Conservation (phyloP, 2,329 filamentous ascomycete species). For the Lecanicillium sp. region DNA sequence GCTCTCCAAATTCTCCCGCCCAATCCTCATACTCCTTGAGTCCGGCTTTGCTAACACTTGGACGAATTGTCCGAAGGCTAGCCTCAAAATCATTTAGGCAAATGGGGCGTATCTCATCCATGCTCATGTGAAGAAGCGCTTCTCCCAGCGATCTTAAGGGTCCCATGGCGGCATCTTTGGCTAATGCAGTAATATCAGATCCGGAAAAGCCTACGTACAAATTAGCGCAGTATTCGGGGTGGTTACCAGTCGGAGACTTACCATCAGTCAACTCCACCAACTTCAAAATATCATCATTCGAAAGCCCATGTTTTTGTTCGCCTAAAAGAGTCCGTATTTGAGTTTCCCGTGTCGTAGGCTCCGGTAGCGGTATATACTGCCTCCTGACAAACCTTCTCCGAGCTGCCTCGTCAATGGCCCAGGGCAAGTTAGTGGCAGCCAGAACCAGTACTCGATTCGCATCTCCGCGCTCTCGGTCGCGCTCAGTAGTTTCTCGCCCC, state of each 20-base stretch:
- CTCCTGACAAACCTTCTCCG: slow-evolving; percentile 81
- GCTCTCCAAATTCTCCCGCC: slow-evolving; percentile 87
- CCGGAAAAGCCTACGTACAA: slow-evolving; percentile 77
- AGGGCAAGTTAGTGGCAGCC: slow-evolving; percentile 91
- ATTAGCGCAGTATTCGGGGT: slow-evolving; percentile 5
- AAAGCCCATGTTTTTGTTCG: slow-evolving; percentile 78
- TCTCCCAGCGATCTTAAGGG: slow-evolving; percentile 85
- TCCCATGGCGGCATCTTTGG: slow-evolving; percentile 97
- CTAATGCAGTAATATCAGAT: slow-evolving; percentile 90
- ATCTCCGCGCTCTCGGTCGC: slow-evolving; percentile 66
- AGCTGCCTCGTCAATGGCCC: slow-evolving; percentile 96
- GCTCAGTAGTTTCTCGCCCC: slow-evolving; percentile 62
- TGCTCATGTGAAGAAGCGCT: slow-evolving; percentile 79
- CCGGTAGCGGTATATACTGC: slow-evolving; percentile 93
- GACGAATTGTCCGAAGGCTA: slow-evolving; percentile 76
- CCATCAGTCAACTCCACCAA: slow-evolving; percentile 80
- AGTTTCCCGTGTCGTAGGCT: slow-evolving; percentile 67
- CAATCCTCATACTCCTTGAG: slow-evolving; percentile 89
- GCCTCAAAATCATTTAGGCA: slow-evolving; percentile 73
- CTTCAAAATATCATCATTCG: slow-evolving; percentile 59
- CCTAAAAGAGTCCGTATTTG: slow-evolving; percentile 75
- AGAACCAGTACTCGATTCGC: slow-evolving; percentile 84
- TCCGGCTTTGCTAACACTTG: slow-evolving; percentile 79
- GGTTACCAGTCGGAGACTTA: too few species aligned
- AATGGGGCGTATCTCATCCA: slow-evolving; percentile 90